Conservation (phyloP, 2,329 filamentous ascomycete genomes). For the Pseudogymnoascus sp. region DNA sequence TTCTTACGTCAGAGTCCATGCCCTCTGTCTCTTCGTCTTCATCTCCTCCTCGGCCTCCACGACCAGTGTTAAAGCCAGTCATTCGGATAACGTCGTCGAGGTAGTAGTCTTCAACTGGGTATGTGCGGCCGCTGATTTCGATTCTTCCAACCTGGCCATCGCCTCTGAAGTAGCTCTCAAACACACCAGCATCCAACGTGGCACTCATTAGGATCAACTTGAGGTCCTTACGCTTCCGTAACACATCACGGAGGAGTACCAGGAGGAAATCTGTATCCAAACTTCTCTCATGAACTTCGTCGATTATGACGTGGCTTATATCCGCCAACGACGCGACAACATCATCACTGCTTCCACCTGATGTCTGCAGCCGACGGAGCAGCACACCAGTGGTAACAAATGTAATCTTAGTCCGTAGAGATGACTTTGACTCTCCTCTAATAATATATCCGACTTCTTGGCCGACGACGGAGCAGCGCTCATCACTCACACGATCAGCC, state of each 20-base stretch:
- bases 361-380: conserved; percentile 82
- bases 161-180: conserved; percentile 73
- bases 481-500: conserved; percentile 89
- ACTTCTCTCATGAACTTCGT: conserved; percentile 94
- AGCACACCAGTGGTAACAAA: conserved; percentile 96
- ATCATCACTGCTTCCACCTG: conserved; percentile 71
- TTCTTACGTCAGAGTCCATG: conserved; percentile 54
- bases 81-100: conserved; percentile 79
- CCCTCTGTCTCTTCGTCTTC: conserved; percentile 39
- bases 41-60: conserved; percentile 35
- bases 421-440: conserved; percentile 77
- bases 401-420: conserved; percentile 72
- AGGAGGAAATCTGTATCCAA: conserved; percentile 92
- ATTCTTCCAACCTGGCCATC: conserved; percentile 68
- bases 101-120: conserved; percentile 83
- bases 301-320: conserved; percentile 89
- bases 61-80: conserved; percentile 58
- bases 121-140: conserved; percentile 82
- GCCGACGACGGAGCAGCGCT: conserved; percentile 74
- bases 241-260: conserved; percentile 75
- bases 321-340: conserved; percentile 76
- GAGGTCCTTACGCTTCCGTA: conserved; percentile 66
- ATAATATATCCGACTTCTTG: conserved; percentile 90
- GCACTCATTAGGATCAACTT: conserved; percentile 95
- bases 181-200: conserved; percentile 81